These are phyloP conservation scores for Aureobasidium sp. DNA, from an alignment of 2,329 filamentous ascomycete species.

Conservation along the genomic window DNA sequence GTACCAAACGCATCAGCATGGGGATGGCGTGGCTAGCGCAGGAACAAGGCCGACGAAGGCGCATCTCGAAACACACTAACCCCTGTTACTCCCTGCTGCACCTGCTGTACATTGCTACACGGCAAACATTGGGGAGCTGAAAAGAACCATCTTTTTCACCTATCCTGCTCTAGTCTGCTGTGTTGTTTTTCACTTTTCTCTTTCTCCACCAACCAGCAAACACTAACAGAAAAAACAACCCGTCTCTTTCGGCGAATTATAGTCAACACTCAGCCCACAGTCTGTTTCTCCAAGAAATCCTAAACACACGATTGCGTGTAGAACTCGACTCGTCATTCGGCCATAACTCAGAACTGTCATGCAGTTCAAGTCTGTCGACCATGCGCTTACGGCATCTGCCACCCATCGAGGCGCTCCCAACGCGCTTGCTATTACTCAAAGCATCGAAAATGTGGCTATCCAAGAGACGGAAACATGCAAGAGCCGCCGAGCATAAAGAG, in stretches of 20 bases:
- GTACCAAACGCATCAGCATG: conserved; percentile 8
- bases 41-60: conserved; percentile 4
- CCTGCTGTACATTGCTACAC: background rate
- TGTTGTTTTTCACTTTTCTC: background rate
- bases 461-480: background rate
- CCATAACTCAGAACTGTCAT: background rate
- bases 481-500: background rate
- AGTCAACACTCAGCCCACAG: background rate
- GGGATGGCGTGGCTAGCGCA: conserved; percentile 8
- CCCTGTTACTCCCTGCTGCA: background rate
- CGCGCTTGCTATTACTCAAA: background rate
- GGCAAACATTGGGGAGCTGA: conserved; percentile 6
- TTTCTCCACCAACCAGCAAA: background rate
- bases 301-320: background rate
- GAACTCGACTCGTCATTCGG: background rate
- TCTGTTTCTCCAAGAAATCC: background rate
- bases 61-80: conserved; percentile 11
- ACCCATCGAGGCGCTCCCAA: background rate
- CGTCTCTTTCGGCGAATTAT: background rate
- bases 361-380: background rate
- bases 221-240: background rate
- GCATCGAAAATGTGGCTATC: background rate
- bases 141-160: conserved; percentile 2
- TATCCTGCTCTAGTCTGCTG: background rate
- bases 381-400: background rate